Base-by-base conservation (phyloP, 2,329 filamentous ascomycete species). In the Aspergillus tubingensis region DNA sequence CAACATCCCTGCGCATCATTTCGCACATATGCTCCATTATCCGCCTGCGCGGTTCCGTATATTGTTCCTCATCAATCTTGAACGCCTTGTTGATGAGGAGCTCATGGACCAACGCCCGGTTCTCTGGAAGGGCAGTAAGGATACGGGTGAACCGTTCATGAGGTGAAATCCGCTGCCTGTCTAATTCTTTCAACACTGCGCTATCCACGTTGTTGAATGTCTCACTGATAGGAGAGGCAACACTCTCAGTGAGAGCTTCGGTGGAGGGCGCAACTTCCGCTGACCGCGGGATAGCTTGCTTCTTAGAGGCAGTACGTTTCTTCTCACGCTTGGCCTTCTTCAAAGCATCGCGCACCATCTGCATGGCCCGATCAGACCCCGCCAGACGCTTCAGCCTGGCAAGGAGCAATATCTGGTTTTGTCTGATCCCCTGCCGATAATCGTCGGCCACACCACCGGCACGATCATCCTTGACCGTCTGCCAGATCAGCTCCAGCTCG, bases 401-500 rank as follows among this genome's bases (percentile, higher is more conserved):
- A 41, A 88, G 78, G 23, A 89, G 76, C 59, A 87, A 81, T 58
- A 87, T 84, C 67, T 89, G 86, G 62, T 88, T 88, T 62, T 88
- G 83, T 23, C 85, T 80, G 61, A 89, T 88, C n/a, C 86, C 86
- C 65, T 86, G 81, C 38, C 82, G 80, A 67, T 88, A 89, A 60
- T 89, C 86, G 44, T 82, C 83, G 3, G 86, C 85, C 39, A 86
- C 86, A 56, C 85, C 83, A 48, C 86, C 86, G 8, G 82, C 81
- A 23, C 77, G 83, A 57, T 88, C 85, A 64, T 87, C 82, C 68
- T 88, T 88, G 61, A 88, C 86, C 2, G 85, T 86, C 71, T 88
- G 86, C 84, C 86, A 87, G 15, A 89, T 89, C 17, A 86, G 80
- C 67, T 89, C 86, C 17, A 89, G 77, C 68, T 87, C 86, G 43